Evolutionary conservation across 208 protist species (phyloP).

Genomic region (Trypanosoma conorhini): DNA sequence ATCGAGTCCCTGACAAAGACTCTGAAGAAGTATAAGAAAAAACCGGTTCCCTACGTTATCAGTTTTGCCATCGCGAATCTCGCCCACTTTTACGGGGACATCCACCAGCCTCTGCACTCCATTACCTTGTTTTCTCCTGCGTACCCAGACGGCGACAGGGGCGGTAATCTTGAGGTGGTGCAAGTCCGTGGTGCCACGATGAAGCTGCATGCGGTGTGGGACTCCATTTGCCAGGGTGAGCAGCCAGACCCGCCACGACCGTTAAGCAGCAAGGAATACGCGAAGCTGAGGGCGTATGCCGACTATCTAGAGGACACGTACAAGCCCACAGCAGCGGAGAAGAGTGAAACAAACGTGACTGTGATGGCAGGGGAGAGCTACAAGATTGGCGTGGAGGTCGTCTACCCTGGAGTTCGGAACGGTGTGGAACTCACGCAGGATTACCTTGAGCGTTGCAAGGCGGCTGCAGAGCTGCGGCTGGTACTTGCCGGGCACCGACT

Average conservation of each 20-base stretch:
- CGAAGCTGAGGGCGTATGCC: slow-evolving; percentile 36
- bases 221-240: slow-evolving; percentile 58
- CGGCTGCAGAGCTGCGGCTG: slow-evolving; percentile 53
- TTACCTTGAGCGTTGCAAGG: slow-evolving; percentile 58
- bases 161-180: slow-evolving; percentile 69
- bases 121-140: slow-evolving; percentile 36
- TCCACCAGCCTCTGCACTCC: slow-evolving; percentile 86
- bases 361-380: slow-evolving; percentile 65
- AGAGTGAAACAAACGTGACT: slow-evolving; percentile 20
- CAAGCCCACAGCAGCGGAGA: slow-evolving; percentile 34
- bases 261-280: slow-evolving; percentile 37
- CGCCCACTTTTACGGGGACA: slow-evolving; percentile 83
- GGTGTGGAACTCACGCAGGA: slow-evolving; percentile 30
- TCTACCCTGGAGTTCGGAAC: slow-evolving; percentile 52
- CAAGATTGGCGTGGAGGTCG: slow-evolving; percentile 55
- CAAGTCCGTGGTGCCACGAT: slow-evolving; percentile 25
- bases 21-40: slow-evolving; percentile 19
- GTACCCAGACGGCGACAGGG: slow-evolving; percentile 66
- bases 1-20: slow-evolving; percentile 28
- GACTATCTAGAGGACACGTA: slow-evolving; percentile 67
- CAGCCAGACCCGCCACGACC: slow-evolving; percentile 36
- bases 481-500: slow-evolving; percentile 71
- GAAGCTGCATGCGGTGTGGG: slow-evolving; percentile 84
- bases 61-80: slow-evolving; percentile 76
- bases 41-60: slow-evolving; percentile 33